phyloP scores from a whole-genome alignment of 1,284 basidiomycete genomes.

The Sanghuangporus weigelae region DNA sequence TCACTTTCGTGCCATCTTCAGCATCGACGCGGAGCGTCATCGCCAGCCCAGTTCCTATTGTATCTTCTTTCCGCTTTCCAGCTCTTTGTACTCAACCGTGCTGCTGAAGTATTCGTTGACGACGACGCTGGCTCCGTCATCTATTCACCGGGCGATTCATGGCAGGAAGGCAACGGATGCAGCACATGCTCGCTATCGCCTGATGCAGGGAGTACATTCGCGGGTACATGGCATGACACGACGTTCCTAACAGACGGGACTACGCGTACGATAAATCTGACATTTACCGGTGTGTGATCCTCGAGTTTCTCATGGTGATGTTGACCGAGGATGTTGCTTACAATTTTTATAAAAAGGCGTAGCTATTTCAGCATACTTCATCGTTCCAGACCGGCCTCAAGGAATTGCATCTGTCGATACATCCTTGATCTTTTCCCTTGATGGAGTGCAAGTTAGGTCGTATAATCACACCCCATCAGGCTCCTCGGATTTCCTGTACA shows the following conservation, averaged over 20 bases:
- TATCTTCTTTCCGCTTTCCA: not conserved
- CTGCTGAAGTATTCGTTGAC: slow-evolving; percentile 40
- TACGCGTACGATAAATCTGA: not conserved
- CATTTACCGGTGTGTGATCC: slow-evolving; percentile 3
- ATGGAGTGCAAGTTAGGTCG: slow-evolving; percentile 6
- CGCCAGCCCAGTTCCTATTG: not conserved
- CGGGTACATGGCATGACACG: slow-evolving; percentile 14
- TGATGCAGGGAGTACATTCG: not conserved
- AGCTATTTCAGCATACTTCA: slow-evolving; percentile 10
- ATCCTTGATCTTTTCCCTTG: slow-evolving; percentile 8
- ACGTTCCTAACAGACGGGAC: not conserved
- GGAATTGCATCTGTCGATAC: not conserved
- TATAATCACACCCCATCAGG: slow-evolving; percentile 6
- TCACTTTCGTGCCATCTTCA: no score
- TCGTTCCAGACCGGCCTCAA: not conserved
- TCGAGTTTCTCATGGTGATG: not conserved
- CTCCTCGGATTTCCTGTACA: slow-evolving; percentile 8
- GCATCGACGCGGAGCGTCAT: no score
- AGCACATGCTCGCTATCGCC: not conserved
- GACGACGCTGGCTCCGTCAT: slow-evolving; percentile 25
- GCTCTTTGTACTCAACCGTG: slow-evolving; percentile 21
- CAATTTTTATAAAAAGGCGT: slow-evolving; percentile 1
- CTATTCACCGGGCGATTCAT: not conserved
- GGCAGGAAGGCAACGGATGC: not conserved
- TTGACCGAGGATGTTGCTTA: no score